Conservation (phyloP, 257 asterid species). For the Gynochthodes officinalis region DNA sequence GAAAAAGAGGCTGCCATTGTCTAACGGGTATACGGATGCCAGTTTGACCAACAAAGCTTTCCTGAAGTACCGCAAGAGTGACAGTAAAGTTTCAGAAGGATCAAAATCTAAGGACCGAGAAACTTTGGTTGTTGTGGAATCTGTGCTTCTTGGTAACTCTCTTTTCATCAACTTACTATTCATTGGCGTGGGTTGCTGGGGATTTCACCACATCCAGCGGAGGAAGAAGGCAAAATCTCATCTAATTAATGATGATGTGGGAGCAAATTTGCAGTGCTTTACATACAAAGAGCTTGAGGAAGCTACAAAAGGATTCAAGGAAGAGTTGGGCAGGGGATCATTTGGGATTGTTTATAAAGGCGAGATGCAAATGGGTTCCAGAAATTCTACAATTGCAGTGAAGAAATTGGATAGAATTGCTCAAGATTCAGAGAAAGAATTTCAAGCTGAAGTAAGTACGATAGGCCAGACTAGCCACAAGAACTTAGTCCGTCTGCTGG, state of each 20-base stretch:
- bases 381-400: slow-evolving; percentile 31
- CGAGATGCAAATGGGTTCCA: slow-evolving; percentile 1
- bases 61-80: slow-evolving; percentile 37
- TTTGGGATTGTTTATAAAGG: slow-evolving; percentile 67
- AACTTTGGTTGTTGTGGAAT: slow-evolving; percentile 29
- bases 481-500: slow-evolving; percentile 52
- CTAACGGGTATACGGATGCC: slow-evolving; percentile 45
- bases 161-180: slow-evolving; percentile 35
- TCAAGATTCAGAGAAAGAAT: slow-evolving; percentile 55
- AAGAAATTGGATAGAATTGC: slow-evolving; percentile 45
- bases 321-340: slow-evolving; percentile 54
- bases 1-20: slow-evolving; percentile 66
- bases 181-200: slow-evolving; percentile 24
- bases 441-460: slow-evolving; percentile 47
- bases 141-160: slow-evolving; percentile 51
- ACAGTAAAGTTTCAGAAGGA: slow-evolving; percentile 13
- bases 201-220: slow-evolving; percentile 15
- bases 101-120: slow-evolving; percentile 12
- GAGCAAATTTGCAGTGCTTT: slow-evolving; percentile 20
- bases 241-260: background rate
- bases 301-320: slow-evolving; percentile 30
- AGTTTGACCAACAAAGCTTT: slow-evolving; percentile 27
- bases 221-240: background rate
- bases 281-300: slow-evolving; percentile 20
- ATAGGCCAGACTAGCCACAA: slow-evolving; percentile 65